phyloP scores from a whole-genome alignment of 495 filamentous ascomycete species.

The Hypomontagnella monticulosa region DNA sequence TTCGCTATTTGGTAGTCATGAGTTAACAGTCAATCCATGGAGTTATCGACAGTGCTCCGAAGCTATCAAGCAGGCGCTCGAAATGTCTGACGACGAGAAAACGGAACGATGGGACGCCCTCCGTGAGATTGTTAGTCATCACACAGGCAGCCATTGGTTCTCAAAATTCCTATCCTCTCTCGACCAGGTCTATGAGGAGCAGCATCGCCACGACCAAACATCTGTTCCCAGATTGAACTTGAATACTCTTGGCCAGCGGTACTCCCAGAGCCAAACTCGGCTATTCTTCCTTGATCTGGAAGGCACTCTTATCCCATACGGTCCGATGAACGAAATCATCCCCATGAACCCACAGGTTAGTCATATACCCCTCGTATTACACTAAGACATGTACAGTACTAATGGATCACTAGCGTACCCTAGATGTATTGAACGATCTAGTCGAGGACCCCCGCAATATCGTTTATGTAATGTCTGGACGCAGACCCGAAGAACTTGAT shows the following conservation, averaged over 20 bases:
- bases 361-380: background rate
- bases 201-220: slow-evolving; percentile 81
- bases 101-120: slow-evolving; percentile 76
- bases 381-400: slow-evolving; percentile 8
- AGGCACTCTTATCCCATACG: slow-evolving; percentile 87
- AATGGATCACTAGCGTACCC: slow-evolving; percentile 63
- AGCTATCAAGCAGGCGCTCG: slow-evolving; percentile 81
- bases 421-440: slow-evolving; percentile 81
- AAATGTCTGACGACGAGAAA: slow-evolving; percentile 78
- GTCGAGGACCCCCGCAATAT: slow-evolving; percentile 79
- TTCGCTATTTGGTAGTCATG: slow-evolving; percentile 78
- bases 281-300: slow-evolving; percentile 93
- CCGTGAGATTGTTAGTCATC: slow-evolving; percentile 76
- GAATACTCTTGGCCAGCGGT: slow-evolving; percentile 67
- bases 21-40: slow-evolving; percentile 92
- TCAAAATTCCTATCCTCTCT: slow-evolving; percentile 74
- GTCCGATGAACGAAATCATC: slow-evolving; percentile 79
- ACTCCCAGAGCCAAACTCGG: slow-evolving; percentile 69
- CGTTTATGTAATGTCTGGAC: slow-evolving; percentile 93
- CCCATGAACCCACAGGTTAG: slow-evolving; percentile 78
- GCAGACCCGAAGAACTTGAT: slow-evolving; percentile 87
- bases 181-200: slow-evolving; percentile 78
- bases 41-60: slow-evolving; percentile 85
- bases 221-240: slow-evolving; percentile 84
- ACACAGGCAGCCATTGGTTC: slow-evolving; percentile 87